Conservation (phyloP, 805 yeast species). For the Wickerhamomyces chaumierensis region DNA sequence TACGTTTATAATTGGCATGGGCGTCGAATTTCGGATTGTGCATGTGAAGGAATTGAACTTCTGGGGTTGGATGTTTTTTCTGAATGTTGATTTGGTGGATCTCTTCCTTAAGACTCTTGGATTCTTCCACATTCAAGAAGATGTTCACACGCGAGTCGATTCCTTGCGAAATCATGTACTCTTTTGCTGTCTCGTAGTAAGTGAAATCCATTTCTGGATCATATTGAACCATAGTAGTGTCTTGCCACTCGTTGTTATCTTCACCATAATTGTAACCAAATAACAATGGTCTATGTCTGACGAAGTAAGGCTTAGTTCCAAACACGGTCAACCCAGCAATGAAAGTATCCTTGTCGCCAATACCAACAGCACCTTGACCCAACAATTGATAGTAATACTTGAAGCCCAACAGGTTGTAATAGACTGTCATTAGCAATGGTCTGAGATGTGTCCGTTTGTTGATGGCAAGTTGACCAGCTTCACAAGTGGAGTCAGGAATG, state of each 20-base stretch:
- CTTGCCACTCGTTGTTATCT: conserved; percentile 14
- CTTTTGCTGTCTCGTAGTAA: conserved; percentile 12
- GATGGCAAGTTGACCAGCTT: conserved; percentile 60
- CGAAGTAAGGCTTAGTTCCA: conserved; percentile 15
- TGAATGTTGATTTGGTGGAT: conserved; percentile 8
- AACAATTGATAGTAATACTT: conserved; percentile 54
- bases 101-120: conserved; percentile 11
- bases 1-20: conserved; percentile 8
- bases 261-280: conserved; percentile 14
- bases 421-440: conserved; percentile 47
- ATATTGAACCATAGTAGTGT: conserved; percentile 20
- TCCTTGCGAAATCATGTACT: conserved; percentile 10
- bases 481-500: conserved; percentile 59
- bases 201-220: conserved; percentile 19
- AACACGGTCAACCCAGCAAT: conserved; percentile 22
- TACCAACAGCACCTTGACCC: conserved; percentile 70
- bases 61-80: conserved; percentile 10
- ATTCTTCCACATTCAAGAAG: conserved; percentile 14
- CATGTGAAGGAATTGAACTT: conserved; percentile 18
- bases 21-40: conserved; percentile 21
- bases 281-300: conserved; percentile 16
- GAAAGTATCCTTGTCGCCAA: conserved; percentile 73
- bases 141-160: conserved; percentile 15
- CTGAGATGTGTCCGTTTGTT: conserved; percentile 49
- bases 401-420: conserved; percentile 62